A percentile compares a stretch with the other conserved stretches of the same genome.
phyloP scores from a whole-genome alignment of 106 monocot species.

The Cymbidium sinense region DNA sequence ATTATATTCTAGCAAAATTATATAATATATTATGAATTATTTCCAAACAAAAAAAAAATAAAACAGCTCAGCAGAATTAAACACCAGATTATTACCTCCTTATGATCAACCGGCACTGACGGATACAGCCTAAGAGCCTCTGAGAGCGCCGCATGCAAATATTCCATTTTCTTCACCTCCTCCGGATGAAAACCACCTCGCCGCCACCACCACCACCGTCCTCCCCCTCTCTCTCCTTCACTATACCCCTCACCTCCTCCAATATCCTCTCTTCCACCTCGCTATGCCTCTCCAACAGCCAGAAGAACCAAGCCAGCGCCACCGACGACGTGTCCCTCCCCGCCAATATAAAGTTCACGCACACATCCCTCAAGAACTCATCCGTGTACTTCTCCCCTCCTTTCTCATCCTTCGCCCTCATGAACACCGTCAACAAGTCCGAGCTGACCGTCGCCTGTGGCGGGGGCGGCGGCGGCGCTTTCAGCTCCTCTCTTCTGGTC shows the following conservation, averaged over 20 bases:
- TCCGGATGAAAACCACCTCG: constrained; percentile 36
- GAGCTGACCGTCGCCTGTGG: constrained; percentile 22
- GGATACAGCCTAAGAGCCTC: constrained; percentile 88
- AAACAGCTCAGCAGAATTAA: too few species aligned
- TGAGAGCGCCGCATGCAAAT: constrained; percentile 87
- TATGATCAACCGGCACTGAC: constrained; percentile 94
- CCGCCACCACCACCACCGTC: neutral
- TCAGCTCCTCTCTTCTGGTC: constrained; percentile 57
- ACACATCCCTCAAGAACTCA: constrained; percentile 84
- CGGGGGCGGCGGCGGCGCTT: neutral
- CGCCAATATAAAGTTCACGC: constrained; percentile 97
- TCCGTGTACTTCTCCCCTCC: constrained; percentile 47
- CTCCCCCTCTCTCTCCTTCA: constrained; percentile 20
- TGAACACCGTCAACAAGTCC: constrained; percentile 76
- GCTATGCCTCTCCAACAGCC: constrained; percentile 32
- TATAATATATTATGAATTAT: too few species aligned
- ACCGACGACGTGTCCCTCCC: constrained; percentile 97
- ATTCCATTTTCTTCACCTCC: constrained; percentile 92
- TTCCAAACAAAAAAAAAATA: too few species aligned
- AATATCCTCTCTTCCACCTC: constrained; percentile 43
- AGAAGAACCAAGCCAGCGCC: constrained; percentile 93
- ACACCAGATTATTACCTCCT: constrained; percentile 51
- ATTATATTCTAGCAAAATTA: too few species aligned
- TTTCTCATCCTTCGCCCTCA: constrained; percentile 45
- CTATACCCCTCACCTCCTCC: constrained; percentile 36